A percentile compares a stretch with the other conserved stretches of the same genome.
phyloP scores from a whole-genome alignment of 2,329 filamentous ascomycete genomes.

The Camillea tinctor region DNA sequence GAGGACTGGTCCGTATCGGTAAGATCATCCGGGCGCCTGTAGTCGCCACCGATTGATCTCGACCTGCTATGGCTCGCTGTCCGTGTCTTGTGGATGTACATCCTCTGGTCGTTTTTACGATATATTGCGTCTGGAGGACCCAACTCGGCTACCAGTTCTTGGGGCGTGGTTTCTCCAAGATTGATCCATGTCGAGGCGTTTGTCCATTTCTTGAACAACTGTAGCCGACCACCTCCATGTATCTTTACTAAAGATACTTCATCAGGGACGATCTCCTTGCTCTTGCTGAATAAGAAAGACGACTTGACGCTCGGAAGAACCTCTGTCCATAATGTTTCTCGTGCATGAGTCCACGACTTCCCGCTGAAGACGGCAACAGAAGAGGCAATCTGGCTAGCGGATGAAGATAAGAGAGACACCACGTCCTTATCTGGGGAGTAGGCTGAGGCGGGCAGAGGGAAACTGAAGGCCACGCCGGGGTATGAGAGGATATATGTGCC shows the following conservation, averaged over 20 bases:
- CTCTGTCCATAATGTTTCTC: conserved; percentile 73
- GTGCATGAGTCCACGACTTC: conserved; percentile 83
- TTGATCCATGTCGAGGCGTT: conserved; percentile 67
- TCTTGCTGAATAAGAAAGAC: conserved; percentile 65
- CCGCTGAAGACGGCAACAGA: conserved; percentile 92
- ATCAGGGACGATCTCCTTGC: conserved; percentile 78
- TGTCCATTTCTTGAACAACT: conserved; percentile 72
- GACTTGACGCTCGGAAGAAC: conserved; percentile 72
- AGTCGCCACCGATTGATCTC: conserved; percentile 44
- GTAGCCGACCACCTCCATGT: conserved; percentile 73
- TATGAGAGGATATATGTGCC: conserved; percentile 92
- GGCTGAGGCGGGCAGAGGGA: conserved; percentile 70
- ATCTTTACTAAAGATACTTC: conserved; percentile 82
- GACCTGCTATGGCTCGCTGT: conserved; percentile 50
- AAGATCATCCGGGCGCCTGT: conserved; percentile 53
- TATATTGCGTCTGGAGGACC: conserved; percentile 94
- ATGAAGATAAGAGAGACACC: conserved; percentile 79
- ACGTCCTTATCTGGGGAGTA: conserved; percentile 80
- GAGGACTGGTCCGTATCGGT: conserved; percentile 77
- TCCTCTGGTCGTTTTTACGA: conserved; percentile 82
- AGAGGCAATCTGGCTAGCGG: conserved; percentile 71
- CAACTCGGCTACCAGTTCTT: conserved; percentile 86
- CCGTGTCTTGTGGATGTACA: conserved; percentile 76
- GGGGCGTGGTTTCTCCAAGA: conserved; percentile 83
- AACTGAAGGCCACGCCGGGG: conserved; percentile 90